Conservation (phyloP, 2,329 filamentous ascomycete genomes). For the Fusarium haematococcum region DNA sequence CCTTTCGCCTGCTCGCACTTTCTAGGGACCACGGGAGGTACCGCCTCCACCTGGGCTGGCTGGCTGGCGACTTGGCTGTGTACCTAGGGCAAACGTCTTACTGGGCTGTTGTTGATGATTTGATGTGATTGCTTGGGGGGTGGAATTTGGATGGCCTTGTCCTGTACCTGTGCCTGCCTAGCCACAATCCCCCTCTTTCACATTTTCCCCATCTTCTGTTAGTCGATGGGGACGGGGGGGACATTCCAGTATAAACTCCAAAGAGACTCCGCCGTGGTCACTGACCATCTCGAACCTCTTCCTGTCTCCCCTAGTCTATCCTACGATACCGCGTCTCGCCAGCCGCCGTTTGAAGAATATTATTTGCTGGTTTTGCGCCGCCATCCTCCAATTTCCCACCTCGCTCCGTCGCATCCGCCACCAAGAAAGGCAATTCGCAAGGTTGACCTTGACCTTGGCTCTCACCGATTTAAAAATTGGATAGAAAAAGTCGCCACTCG, state of each 20-base stretch:
- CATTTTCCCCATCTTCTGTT: background rate
- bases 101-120: background rate
- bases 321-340: background rate
- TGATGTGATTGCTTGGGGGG: conserved; percentile 20
- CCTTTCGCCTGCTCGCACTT: conserved; percentile 20
- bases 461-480: conserved; percentile 32
- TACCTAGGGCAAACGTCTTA: background rate
- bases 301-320: background rate
- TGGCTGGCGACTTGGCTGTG: background rate
- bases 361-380: conserved; percentile 15
- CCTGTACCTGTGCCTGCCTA: conserved; percentile 7
- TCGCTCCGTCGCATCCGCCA: conserved; percentile 29
- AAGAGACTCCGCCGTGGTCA: background rate
- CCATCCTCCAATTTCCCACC: conserved; percentile 23
- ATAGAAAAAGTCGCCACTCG: conserved; percentile 39
- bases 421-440: conserved; percentile 30
- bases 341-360: conserved; percentile 17
- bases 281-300: background rate
- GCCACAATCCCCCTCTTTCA: conserved; percentile 10
- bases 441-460: conserved; percentile 30
- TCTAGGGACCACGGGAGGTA: background rate
- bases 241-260: conserved; percentile 30
- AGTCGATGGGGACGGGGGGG: background rate
- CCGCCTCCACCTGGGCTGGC: background rate
- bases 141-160: conserved; percentile 4